Conservation (phyloP, 2,329 filamentous ascomycete species). For the Ceratocystis huliohia region DNA sequence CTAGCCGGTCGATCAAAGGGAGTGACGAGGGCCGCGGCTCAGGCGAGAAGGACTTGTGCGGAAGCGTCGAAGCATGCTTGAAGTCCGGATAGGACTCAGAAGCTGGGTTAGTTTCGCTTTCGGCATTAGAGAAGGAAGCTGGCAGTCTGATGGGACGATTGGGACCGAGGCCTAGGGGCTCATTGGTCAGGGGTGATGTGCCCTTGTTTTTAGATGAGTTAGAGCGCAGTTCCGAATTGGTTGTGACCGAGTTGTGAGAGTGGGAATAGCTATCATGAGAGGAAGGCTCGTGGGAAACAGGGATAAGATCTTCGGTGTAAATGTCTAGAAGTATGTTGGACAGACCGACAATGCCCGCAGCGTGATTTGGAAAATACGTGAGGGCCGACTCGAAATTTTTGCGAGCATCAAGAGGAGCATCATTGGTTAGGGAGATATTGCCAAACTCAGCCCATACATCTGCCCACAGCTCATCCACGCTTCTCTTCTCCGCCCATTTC, state of each 20-base stretch:
- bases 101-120: conserved; percentile 12
- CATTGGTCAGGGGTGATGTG: conserved; percentile 4
- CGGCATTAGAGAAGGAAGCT: neutral
- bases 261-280: conserved; percentile 23
- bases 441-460: conserved; percentile 74
- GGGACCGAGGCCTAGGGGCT: conserved; percentile 19
- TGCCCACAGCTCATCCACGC: conserved; percentile 70
- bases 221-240: neutral
- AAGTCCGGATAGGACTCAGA: conserved; percentile 22
- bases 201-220: conserved; percentile 3
- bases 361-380: conserved; percentile 66
- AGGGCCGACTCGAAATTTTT: conserved; percentile 72
- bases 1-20: conserved; percentile 67
- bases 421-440: conserved; percentile 49
- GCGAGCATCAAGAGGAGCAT: conserved; percentile 54
- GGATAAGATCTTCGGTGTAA: conserved; percentile 56
- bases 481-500: conserved; percentile 69
- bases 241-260: conserved; percentile 25
- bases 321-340: conserved; percentile 79
- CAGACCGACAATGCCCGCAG: conserved; percentile 65
- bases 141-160: conserved; percentile 15
- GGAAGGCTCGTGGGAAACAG: conserved; percentile 24
- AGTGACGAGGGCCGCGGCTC: conserved; percentile 49
- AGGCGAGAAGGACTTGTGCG: conserved; percentile 35
- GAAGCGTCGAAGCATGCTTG: conserved; percentile 19